Evolutionary conservation across 75 land plant species (phyloP).

Genomic region (Selaginella moellendorffii): DNA sequence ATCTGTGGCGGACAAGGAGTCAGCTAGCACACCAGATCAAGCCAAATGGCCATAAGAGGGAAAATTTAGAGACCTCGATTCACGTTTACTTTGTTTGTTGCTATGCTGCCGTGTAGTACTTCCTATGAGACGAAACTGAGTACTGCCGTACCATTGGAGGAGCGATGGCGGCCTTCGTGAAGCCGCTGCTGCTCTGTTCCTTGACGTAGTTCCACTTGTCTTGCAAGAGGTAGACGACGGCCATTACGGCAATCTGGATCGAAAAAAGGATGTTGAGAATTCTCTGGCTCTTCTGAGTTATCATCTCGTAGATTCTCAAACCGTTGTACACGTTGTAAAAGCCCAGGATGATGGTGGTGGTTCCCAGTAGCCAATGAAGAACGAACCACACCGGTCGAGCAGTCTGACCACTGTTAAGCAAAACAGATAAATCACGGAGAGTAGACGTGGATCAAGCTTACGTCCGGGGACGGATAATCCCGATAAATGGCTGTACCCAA

Average conservation of each 20-base stretch:
- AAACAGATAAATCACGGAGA: background rate
- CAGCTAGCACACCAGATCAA: too few species aligned
- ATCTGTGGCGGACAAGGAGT: too few species aligned
- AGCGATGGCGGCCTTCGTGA: conserved; percentile 5
- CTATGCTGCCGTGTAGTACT: background rate
- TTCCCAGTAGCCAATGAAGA: conserved; percentile 64
- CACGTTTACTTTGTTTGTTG: too few species aligned
- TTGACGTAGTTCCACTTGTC: conserved; percentile 59
- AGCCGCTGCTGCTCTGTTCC: conserved; percentile 34
- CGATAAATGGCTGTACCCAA: conserved; percentile 61
- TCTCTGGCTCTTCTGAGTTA: conserved; percentile 26
- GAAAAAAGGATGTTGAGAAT: conserved; percentile 46
- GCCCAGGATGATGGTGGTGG: conserved; percentile 35
- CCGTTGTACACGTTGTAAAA: conserved; percentile 61
- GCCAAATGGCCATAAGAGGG: too few species aligned
- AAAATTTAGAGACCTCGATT: too few species aligned
- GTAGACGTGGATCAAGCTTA: conserved; percentile 14
- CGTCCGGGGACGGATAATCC: conserved; percentile 56
- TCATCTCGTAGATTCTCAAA: conserved; percentile 38
- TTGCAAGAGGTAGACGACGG: conserved; percentile 53
- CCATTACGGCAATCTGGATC: conserved; percentile 37
- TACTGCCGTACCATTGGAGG: background rate
- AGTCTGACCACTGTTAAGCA: conserved; percentile 39
- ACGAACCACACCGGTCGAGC: conserved; percentile 55
- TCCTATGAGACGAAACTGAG: background rate